These are phyloP conservation scores for Adansonia grandidieri DNA, from an alignment of 441 rosid genomes.

Conservation along the genomic window DNA sequence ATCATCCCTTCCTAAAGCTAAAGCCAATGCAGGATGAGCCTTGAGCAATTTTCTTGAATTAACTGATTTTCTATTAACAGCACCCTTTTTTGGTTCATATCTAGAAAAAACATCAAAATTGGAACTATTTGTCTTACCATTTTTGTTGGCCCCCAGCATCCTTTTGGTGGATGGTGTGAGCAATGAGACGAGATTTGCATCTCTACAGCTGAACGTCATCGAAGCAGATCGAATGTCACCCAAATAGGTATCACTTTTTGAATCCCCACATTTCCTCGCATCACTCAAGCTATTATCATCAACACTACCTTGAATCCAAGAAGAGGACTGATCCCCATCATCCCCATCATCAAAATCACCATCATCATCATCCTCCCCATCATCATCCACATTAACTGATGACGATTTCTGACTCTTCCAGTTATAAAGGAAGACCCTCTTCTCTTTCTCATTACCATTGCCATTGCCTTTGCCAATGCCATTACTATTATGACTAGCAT, in stretches of 20 bases:
- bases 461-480: neutral
- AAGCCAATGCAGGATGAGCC: constrained; percentile 46
- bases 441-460: constrained; percentile 47
- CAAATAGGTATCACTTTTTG: constrained; percentile 57
- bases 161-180: constrained; percentile 47
- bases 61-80: constrained; percentile 35
- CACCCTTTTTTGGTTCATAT: constrained; percentile 50
- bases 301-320: constrained; percentile 61
- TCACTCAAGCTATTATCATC: constrained; percentile 69
- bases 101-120: constrained; percentile 55
- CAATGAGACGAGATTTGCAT: constrained; percentile 53
- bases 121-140: constrained; percentile 51
- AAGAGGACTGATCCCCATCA: constrained; percentile 48
- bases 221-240: constrained; percentile 59
- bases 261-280: constrained; percentile 66
- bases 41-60: constrained; percentile 45
- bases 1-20: constrained; percentile 52
- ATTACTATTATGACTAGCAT: constrained; percentile 20
- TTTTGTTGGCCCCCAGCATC: constrained; percentile 49
- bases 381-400: constrained; percentile 39
- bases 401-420: constrained; percentile 80
- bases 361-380: constrained; percentile 34
- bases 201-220: constrained; percentile 58
- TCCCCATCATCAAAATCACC: constrained; percentile 34
- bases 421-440: constrained; percentile 71